Base-by-base conservation (phyloP, 495 filamentous ascomycete species). In the Penicillium ochrochloron region DNA sequence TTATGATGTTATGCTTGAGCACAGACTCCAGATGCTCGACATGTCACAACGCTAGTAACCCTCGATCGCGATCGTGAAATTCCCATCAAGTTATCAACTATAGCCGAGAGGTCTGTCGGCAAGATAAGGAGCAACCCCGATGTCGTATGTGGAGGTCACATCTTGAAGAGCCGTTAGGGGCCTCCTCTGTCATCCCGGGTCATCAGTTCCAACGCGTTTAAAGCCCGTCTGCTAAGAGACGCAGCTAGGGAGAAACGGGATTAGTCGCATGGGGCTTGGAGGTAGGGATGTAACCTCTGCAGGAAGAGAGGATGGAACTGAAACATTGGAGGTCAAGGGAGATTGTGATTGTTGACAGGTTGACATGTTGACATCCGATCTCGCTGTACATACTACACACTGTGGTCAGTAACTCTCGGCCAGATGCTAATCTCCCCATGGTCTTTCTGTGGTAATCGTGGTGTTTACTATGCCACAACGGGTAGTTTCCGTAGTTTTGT, bases 71-170 rank as follows among this genome's bases (percentile, higher is more conserved):
- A 39, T 37, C 44, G 21, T 48, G 44, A 11, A 39, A 34, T 19
- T 29, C n/a, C 51, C 29, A 55, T 9, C 8, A n/a, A 7, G 15
- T 17, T 17, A 55, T 9, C 8, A n/a, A 7, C 15, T 17, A 21
- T 37, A 56, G 29, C 53, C 31, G 34, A 37, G 33, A 25, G 2
- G 5, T 23, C 21, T 11, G 19, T 53, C 29, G 21, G 53, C 21
- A 56, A 21, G 31, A 21, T 34, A 14, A 55, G 52, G 31, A 19
- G 55, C 15, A 60, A 41, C 37, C 44, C 19, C 27, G 31, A 37
- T 57, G 37, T 46, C 23, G 66, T 39, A 71, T 68, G 66, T 64
- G 58, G 57, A 66, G 68, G 68, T 71, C 60, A 63, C 54, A 70
- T 33, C 54, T 60, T 60, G 34, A 53, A 33, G 53, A 14, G 7